Evolutionary conservation across 768 basidiomycete genomes (phyloP), one percentile per base, ranked within the genome.

Genomic region (Chiua virens): DNA sequence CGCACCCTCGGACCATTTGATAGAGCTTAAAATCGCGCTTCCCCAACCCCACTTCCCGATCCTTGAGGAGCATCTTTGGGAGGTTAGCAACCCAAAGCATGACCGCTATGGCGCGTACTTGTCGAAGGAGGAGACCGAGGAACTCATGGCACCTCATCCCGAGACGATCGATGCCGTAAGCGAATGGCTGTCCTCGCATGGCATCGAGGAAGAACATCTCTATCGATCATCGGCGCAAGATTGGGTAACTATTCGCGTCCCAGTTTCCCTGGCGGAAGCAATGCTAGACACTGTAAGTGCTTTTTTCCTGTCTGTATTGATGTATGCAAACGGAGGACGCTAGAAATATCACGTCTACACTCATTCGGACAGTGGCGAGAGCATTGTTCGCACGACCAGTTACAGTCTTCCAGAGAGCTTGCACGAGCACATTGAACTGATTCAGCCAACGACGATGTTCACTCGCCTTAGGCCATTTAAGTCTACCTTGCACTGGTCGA

Each of bases 391-490:
- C 47, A 85, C 88, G n/a, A 83, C 81, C 4, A 73, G 72, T 52
- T 89, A 87, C 70, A 83, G 81, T 58, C 76, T 90, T 17, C 87
- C 87, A 0, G 73, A 73, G 41, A 53, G 77, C 49, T 66, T 89
- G 41, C 76, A 83, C 57, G 68, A 72, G 4, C 85, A 88, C 59
- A 64, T 89, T 49, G 85, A 87, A 34, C 66, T 88, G 27, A 71
- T 89, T 25, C 85, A 88, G 53, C 87, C 87, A 0, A 89, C 87
- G 3, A 89, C 86, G 2, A 76, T 81, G 64, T 89, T 89, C 58
- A 71, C 75, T 38, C 76, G 76, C 50, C 67, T 71, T 52, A 78
- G 73, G 54, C 66, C 67, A 8, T 68, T 78, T 47, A 73, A 58
- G 50, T 74, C 75, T 5, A 79, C 72, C 0, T 56, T 80, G 21